These are phyloP conservation scores for Hypoxylon sp. DNA, from an alignment of 2,329 filamentous ascomycete genomes.

Conservation along the genomic window DNA sequence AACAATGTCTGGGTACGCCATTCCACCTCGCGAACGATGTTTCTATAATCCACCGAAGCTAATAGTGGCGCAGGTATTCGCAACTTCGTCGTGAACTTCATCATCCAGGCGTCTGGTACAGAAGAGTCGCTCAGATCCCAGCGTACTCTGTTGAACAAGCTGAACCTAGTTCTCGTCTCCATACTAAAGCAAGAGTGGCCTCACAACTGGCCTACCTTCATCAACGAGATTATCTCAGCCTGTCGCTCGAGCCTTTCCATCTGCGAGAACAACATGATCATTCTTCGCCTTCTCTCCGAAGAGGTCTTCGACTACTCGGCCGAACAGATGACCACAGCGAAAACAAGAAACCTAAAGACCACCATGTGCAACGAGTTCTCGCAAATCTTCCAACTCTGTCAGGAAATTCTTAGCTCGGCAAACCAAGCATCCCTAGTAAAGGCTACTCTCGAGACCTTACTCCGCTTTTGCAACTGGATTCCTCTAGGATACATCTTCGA, in stretches of 20 bases:
- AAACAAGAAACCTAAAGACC: slow-evolving; percentile 95
- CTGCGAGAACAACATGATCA: slow-evolving; percentile 99
- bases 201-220: slow-evolving; percentile 99
- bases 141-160: slow-evolving; percentile 93
- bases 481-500: slow-evolving; percentile 98
- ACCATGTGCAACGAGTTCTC: slow-evolving; percentile 99
- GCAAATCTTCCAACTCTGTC: slow-evolving; percentile 96
- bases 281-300: slow-evolving; percentile 92
- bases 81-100: slow-evolving; percentile 99
- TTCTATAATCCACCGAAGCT: slow-evolving; percentile 1
- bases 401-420: slow-evolving; percentile 90
- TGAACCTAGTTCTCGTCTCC: slow-evolving; percentile 96
- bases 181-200: slow-evolving; percentile 99
- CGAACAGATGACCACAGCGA: slow-evolving; percentile 98
- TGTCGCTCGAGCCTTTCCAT: slow-evolving; percentile 96
- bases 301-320: slow-evolving; percentile 99
- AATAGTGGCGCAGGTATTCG: slow-evolving; percentile 76
- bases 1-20: slow-evolving; percentile 86
- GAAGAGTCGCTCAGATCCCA: slow-evolving; percentile 87
- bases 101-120: slow-evolving; percentile 89
- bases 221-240: slow-evolving; percentile 98
- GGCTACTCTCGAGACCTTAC: slow-evolving; percentile 93
- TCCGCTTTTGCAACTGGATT: slow-evolving; percentile 99
- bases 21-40: slow-evolving; percentile 4
- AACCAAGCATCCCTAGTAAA: slow-evolving; percentile 89